These are phyloP conservation scores for Nepenthes gracilis DNA, from an alignment of 148 eudicot species.

Conservation along the genomic window DNA sequence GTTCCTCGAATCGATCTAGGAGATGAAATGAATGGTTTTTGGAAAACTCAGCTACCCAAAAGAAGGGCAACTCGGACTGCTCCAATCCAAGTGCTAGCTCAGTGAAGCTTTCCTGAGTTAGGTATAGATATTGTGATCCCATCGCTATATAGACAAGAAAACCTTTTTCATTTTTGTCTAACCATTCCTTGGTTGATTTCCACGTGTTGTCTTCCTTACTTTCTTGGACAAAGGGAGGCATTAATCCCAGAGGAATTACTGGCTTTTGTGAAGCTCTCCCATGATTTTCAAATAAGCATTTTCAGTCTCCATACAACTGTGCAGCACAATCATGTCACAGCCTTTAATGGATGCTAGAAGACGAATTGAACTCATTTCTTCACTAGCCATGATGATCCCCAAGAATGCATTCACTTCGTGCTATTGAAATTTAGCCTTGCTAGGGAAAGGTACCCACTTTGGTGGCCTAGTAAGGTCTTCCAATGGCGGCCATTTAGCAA, in stretches of 20 bases:
- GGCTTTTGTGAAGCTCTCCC: constrained; percentile 24
- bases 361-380: background rate
- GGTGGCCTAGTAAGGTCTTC: background rate
- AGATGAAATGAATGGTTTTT: constrained; percentile 8
- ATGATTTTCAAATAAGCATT: constrained; percentile 23
- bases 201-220: background rate
- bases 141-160: background rate
- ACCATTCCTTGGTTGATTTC: background rate
- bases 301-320: constrained; percentile 27
- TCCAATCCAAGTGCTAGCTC: constrained; percentile 34
- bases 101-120: constrained; percentile 18
- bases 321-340: constrained; percentile 20
- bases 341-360: constrained; percentile 6
- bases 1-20: constrained; percentile 34
- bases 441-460: background rate
- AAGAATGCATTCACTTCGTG: background rate
- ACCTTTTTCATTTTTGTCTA: background rate
- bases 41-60: constrained; percentile 21
- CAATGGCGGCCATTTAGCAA: too few relatives aligned
- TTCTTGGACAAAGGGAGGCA: background rate
- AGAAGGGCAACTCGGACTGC: constrained; percentile 17
- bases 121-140: constrained; percentile 10
- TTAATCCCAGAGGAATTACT: constrained; percentile 20
- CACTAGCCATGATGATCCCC: background rate
- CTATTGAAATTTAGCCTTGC: background rate